Evolutionary conservation across 345 rosid species (phyloP).

Genomic region (Rhizophora apiculata): DNA sequence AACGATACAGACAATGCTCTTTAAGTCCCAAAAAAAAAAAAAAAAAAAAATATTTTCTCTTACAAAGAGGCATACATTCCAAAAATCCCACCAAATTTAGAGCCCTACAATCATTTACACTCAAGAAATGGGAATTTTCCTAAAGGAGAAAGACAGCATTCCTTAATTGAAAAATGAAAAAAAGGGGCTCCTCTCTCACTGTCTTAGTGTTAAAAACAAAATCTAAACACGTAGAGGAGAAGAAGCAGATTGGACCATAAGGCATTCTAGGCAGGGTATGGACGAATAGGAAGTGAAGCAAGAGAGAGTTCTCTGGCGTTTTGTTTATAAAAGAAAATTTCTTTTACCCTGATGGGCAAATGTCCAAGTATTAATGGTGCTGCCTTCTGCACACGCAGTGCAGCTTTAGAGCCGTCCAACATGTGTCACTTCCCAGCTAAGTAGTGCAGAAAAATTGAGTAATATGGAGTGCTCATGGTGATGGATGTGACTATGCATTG

Average conservation of each 20-base stretch:
- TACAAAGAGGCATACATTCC: neutral
- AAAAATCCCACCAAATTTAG: constrained; percentile 12
- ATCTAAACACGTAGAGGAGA: constrained; percentile 13
- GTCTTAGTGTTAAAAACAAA: neutral
- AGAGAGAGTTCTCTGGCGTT: neutral
- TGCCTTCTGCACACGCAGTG: constrained; percentile 19
- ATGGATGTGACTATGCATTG: constrained; percentile 34
- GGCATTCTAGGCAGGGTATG: constrained; percentile 22
- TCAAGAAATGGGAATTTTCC: constrained; percentile 15
- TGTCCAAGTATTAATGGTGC: constrained; percentile 15
- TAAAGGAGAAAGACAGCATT: constrained; percentile 30
- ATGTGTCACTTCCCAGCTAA: constrained; percentile 8
- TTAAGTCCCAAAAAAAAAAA: too few species aligned
- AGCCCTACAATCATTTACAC: neutral
- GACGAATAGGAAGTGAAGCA: constrained; percentile 27
- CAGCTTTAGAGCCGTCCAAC: constrained; percentile 17
- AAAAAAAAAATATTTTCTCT: too few species aligned
- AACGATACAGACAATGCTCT: too few species aligned
- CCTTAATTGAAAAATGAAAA: constrained; percentile 2
- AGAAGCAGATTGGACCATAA: constrained; percentile 34
- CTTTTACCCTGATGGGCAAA: neutral
- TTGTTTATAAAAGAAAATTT: neutral
- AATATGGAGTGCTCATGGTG: constrained; percentile 5
- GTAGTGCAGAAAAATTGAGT: constrained; percentile 13
- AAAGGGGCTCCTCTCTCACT: neutral